phyloP scores from a whole-genome alignment of 2,329 filamentous ascomycete species.

The Trichoderma citrinoviride region DNA sequence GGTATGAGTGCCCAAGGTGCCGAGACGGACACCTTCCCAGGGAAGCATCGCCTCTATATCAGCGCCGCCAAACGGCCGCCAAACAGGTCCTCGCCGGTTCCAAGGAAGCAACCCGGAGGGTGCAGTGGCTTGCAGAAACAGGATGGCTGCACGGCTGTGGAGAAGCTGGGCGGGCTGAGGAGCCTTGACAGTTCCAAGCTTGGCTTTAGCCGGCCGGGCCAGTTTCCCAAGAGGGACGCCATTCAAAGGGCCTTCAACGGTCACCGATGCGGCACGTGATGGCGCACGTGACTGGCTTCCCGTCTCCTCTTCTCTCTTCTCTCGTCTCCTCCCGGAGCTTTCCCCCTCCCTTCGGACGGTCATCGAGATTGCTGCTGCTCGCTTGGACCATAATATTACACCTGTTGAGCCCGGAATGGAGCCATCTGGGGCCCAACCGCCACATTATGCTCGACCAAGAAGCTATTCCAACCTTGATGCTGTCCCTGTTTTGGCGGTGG shows the following conservation, averaged over 20 bases:
- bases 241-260: too few species aligned
- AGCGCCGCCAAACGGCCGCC: neutral
- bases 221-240: neutral
- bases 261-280: neutral
- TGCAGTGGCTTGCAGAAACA: conserved; percentile 11
- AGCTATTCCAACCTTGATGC: conserved; percentile 6
- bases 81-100: neutral
- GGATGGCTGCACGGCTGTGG: conserved; percentile 1
- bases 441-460: neutral
- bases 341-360: neutral
- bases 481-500: neutral
- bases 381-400: neutral
- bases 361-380: neutral
- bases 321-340: too few species aligned
- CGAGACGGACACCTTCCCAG: neutral
- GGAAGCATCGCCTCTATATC: neutral
- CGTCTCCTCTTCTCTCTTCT: neutral
- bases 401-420: conserved; percentile 11
- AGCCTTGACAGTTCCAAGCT: neutral
- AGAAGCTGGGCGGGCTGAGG: neutral
- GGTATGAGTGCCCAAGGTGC: neutral
- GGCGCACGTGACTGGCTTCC: neutral
- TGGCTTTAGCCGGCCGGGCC: conserved; percentile 2
- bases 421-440: conserved; percentile 3
- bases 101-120: neutral